Percentiles rank a stretch among this genome's conserved stretches.
These are phyloP conservation scores for Neostapfia colusana DNA, from an alignment of 176 grass and related monocot genomes.

Conservation along the genomic window DNA sequence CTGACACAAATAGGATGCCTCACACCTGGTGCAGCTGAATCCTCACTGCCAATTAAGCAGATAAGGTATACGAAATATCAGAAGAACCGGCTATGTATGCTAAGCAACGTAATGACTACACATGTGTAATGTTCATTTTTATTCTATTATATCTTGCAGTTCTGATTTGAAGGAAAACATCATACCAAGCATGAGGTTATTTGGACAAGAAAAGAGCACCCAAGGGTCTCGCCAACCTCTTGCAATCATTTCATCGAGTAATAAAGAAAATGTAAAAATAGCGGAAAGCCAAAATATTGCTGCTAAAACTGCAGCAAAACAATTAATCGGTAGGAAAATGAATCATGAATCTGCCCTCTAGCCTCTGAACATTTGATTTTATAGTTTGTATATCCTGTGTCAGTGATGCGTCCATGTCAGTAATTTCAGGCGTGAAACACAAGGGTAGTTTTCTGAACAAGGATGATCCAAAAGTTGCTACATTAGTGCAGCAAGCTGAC, in stretches of 20 bases:
- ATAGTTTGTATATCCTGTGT: not conserved
- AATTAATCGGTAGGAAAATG: conserved; percentile 24
- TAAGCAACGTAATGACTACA: conserved; percentile 11
- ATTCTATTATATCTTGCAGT: conserved; percentile 41
- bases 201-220: conserved; percentile 38
- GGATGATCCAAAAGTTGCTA: conserved; percentile 84
- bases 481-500: conserved; percentile 83
- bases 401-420: conserved; percentile 21
- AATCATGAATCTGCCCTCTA: conserved; percentile 29
- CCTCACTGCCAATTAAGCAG: conserved; percentile 53
- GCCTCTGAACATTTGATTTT: conserved; percentile 20
- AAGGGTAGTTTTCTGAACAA: conserved; percentile 65
- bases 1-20: conserved; percentile 47
- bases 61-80: conserved; percentile 56
- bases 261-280: conserved; percentile 29
- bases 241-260: conserved; percentile 49
- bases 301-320: conserved; percentile 25
- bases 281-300: conserved; percentile 32
- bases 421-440: conserved; percentile 53
- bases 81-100: not conserved
- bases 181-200: conserved; percentile 34
- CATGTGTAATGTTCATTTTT: conserved; percentile 1
- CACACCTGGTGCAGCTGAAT: conserved; percentile 41
- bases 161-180: conserved; percentile 58
- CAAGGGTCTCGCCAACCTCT: conserved; percentile 63